These are phyloP conservation scores for Suaeda aralocaspica DNA, from an alignment of 148 eudicot genomes.

Conservation along the genomic window DNA sequence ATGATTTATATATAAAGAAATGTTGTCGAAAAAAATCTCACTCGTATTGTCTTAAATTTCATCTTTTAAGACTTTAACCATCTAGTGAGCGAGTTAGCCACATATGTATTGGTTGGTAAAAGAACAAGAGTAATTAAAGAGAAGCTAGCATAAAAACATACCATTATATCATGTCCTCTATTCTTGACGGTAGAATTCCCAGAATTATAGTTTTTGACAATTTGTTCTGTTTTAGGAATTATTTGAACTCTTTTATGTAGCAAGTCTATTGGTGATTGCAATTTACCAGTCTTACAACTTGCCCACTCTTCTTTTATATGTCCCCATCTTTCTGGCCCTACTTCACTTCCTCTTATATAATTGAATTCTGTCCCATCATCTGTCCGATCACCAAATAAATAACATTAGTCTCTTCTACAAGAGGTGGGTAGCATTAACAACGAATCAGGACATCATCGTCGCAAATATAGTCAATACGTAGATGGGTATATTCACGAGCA, in stretches of 20 bases:
- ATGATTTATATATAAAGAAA: no score
- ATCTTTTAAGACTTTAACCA: no score
- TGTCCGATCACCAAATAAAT: not conserved
- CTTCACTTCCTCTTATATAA: slow-evolving; percentile 31
- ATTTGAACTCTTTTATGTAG: slow-evolving; percentile 24
- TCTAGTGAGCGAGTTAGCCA: no score
- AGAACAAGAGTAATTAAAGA: no score
- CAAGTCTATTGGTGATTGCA: slow-evolving; percentile 69
- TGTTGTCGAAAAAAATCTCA: no score
- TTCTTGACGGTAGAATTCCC: slow-evolving; percentile 39
- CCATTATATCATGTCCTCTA: slow-evolving; percentile 51
- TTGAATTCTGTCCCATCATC: slow-evolving; percentile 31
- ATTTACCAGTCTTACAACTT: slow-evolving; percentile 14
- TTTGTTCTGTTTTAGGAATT: slow-evolving; percentile 8
- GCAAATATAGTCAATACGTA: no score
- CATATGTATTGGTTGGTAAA: no score
- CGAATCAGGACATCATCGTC: no score
- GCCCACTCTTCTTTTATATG: slow-evolving; percentile 50
- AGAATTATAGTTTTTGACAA: slow-evolving; percentile 29
- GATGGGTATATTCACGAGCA: no score
- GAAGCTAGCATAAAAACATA: slow-evolving; percentile 8
- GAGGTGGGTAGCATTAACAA: not conserved
- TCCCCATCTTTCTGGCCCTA: slow-evolving; percentile 58
- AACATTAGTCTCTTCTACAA: not conserved
- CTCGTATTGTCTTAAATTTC: no score